Evolutionary conservation across 2,329 filamentous ascomycete genomes (phyloP), one percentile per base, ranked within the genome.

Genomic region (Alternaria brassicae): DNA sequence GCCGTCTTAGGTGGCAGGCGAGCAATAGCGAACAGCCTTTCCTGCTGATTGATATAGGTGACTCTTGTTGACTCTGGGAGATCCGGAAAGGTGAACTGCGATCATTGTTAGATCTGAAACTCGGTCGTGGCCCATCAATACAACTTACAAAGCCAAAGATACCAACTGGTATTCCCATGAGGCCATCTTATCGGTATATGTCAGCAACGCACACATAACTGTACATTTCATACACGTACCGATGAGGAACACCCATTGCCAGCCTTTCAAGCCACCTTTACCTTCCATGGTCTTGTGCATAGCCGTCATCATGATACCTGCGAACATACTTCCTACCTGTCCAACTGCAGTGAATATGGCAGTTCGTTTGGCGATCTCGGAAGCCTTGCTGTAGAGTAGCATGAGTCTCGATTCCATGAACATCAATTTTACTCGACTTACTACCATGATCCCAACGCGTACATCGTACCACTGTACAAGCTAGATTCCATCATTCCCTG

Each of bases 201-300:
- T 66, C 36, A 61, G 56, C 37, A 15, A 32, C 7, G 44, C 44
- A 4, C 28, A 21, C 17, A n/a, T 2, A 9, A 21, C 3, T n/a
- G 25, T 28, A 15, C 13, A 7, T 5, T 17, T 15, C n/a, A 39
- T 17, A 25, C 27, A 32, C 54, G 19, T 56, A 69, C 68, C 60
- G 30, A 72, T 62, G 6, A 72, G 28, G 41, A 71, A 72, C 1
- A 72, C 67, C 68, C 69, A 72, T 47, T 70, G 68, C 69, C 69
- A 72, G 6, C 68, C 69, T 4, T 59, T 62, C 19, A 72, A 47
- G 0, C 63, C 63, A n/a, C 32, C 53, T 19, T 32, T 50, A 2
- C 67, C 68, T 13, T 71, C 44, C 65, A 71, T 69, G 4, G 60
- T 65, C 44, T 71, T 58, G 39, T 69, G 58, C 56, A 71, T 70